Base-by-base conservation (phyloP, 2,329 filamentous ascomycete genomes). In the Drechslerella coelobrocha region DNA sequence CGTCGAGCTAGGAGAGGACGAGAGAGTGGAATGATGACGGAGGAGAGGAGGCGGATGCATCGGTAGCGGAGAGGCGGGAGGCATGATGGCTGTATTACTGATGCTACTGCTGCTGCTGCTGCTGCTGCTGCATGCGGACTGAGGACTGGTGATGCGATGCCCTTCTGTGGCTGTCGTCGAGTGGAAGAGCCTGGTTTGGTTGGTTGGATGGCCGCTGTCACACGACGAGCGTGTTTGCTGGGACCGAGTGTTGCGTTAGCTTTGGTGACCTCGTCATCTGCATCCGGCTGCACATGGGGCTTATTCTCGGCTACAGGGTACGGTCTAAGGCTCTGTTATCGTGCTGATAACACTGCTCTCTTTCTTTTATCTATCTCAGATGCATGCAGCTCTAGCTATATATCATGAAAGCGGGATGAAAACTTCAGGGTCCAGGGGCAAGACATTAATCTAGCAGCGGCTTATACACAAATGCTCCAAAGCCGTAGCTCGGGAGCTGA, bases 1-100 rank as follows among this genome's bases (percentile, higher is more conserved):
- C 7, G 65, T 62, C 1, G 48, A 53, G 39, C 59, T 54, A 14
- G 59, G 59, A 19, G 59, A 57, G n/a, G 60, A 69, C 7, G 62
- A 68, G 4, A 68, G 17, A 2, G 54, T 68, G 4, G 62, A 68
- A 26, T 60, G 62, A 23, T 60, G 39, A 27, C 55, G 62, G 21
- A 48, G 55, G 6, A 34, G 52, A 55, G 52, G 37, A 31, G 57
- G 37, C 29, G 63, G 51, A 34, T 47, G 55, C 48, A 61, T 60
- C 50, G 62, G 31, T n/a, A 48, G 27, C 27, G 63, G 63, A 43
- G 63, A 69, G 39, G 43, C 34, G 17, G 65, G 31, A 29, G 55
- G 21, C 63, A 68, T 68, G 50, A 24, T 43, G 50, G 26, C 53
- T 7, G 23, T 31, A 50, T 21, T 19, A 14, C 24, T 39, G 27